Conservation (phyloP, 257 asterid genomes). For the Przewalskia tangutica region DNA sequence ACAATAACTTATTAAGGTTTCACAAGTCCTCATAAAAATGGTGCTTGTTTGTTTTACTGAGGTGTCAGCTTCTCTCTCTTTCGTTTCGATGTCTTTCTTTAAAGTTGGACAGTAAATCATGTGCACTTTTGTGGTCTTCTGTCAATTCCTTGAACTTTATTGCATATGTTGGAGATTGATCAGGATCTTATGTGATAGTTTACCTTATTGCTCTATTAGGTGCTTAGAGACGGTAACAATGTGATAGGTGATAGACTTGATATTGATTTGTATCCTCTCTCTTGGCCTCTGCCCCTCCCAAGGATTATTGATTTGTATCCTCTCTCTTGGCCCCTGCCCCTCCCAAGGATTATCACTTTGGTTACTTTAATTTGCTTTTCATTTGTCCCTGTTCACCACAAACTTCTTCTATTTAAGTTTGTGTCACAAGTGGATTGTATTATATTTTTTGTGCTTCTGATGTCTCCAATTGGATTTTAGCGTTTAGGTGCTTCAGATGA, state of each 20-base stretch:
- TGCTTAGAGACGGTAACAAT: neutral
- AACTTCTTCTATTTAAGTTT: neutral
- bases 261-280: neutral
- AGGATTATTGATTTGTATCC: neutral
- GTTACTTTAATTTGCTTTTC: neutral
- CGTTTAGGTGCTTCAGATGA: neutral
- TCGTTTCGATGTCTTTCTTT: neutral
- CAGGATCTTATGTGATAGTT: neutral
- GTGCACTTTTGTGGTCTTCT: neutral
- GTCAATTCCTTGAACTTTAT: neutral
- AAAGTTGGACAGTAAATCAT: neutral
- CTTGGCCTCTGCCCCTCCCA: neutral
- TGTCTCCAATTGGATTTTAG: neutral
- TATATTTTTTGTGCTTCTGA: neutral
- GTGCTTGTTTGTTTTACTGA: neutral
- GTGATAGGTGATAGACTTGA: neutral
- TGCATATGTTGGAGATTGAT: neutral
- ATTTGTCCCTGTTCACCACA: neutral
- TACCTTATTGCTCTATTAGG: neutral
- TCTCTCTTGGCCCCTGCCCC: neutral
- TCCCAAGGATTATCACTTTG: neutral
- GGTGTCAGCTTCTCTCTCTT: neutral
- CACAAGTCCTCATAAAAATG: neutral
- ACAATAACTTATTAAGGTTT: neutral
- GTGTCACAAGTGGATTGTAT: neutral